Evolutionary conservation across 2,329 filamentous ascomycete species (phyloP).

Genomic region (Fusarium transvaalense): DNA sequence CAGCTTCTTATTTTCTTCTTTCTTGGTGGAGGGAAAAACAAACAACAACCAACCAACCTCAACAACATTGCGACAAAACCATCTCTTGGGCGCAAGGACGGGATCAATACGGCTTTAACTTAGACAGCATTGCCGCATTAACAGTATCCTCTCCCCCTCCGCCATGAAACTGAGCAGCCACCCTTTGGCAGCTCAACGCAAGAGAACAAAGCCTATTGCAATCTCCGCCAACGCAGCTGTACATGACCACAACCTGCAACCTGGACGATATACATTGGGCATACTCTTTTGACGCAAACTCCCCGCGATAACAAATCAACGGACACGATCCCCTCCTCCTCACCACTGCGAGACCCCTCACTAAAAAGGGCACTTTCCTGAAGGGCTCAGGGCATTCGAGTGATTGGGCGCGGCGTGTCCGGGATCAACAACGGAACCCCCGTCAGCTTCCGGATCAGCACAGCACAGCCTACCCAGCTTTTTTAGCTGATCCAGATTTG

Average conservation of each 20-base stretch:
- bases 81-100: constrained; percentile 28
- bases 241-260: constrained; percentile 8
- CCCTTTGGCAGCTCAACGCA: neutral
- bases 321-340: neutral
- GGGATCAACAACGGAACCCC: constrained; percentile 37
- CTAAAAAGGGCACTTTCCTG: neutral
- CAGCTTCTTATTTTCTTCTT: constrained; percentile 18
- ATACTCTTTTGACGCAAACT: constrained; percentile 18
- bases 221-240: constrained; percentile 18
- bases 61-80: constrained; percentile 20
- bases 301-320: constrained; percentile 11
- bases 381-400: constrained; percentile 19
- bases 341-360: constrained; percentile 5
- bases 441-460: constrained; percentile 47
- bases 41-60: constrained; percentile 24
- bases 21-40: constrained; percentile 25
- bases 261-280: constrained; percentile 18
- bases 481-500: constrained; percentile 18
- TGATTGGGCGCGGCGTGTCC: constrained; percentile 43
- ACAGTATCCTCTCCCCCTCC: constrained; percentile 10
- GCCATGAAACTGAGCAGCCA: constrained; percentile 8
- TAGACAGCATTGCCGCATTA: constrained; percentile 23
- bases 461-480: constrained; percentile 36
- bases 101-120: constrained; percentile 23
- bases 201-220: constrained; percentile 23